These are phyloP conservation scores for Boletus fagicola DNA, from an alignment of 768 basidiomycete species.

Conservation along the genomic window DNA sequence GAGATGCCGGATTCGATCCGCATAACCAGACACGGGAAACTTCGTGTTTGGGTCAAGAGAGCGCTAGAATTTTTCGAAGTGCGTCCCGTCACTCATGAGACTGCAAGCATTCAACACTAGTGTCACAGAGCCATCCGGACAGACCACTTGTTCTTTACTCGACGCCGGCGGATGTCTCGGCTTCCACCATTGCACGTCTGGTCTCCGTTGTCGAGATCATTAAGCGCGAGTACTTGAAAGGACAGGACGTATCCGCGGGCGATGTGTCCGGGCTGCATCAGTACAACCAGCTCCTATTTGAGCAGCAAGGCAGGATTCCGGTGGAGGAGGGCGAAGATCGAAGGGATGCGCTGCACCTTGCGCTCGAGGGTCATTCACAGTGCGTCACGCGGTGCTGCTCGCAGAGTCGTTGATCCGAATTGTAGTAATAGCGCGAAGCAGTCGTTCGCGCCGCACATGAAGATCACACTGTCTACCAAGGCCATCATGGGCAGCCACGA, in stretches of 20 bases:
- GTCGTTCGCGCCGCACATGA: constrained; percentile 66
- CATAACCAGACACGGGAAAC: constrained; percentile 56
- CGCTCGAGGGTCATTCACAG: constrained; percentile 60
- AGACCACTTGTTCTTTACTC: constrained; percentile 59
- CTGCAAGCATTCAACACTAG: constrained; percentile 7
- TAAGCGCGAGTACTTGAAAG: constrained; percentile 73
- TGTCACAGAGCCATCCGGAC: constrained; percentile 47
- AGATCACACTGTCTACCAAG: constrained; percentile 55
- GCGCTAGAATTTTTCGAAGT: constrained; percentile 57
- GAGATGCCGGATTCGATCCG: constrained; percentile 39
- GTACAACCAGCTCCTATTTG: constrained; percentile 66
- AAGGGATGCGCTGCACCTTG: constrained; percentile 30
- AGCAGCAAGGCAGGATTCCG: constrained; percentile 30
- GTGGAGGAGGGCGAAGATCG: constrained; percentile 37
- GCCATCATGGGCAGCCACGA: constrained; percentile 41
- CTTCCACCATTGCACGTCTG: constrained; percentile 54
- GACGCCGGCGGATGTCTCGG: constrained; percentile 41
- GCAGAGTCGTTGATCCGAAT: not conserved
- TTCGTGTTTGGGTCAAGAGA: constrained; percentile 50
- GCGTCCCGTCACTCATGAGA: constrained; percentile 16
- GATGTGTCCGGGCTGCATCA: constrained; percentile 62
- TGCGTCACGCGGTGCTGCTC: constrained; percentile 33
- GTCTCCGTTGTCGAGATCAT: constrained; percentile 81
- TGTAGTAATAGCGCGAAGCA: constrained; percentile 44
- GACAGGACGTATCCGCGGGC: constrained; percentile 43